Evolutionary conservation across 2,329 filamentous ascomycete genomes (phyloP).

Genomic region (Aspergillus niger): DNA sequence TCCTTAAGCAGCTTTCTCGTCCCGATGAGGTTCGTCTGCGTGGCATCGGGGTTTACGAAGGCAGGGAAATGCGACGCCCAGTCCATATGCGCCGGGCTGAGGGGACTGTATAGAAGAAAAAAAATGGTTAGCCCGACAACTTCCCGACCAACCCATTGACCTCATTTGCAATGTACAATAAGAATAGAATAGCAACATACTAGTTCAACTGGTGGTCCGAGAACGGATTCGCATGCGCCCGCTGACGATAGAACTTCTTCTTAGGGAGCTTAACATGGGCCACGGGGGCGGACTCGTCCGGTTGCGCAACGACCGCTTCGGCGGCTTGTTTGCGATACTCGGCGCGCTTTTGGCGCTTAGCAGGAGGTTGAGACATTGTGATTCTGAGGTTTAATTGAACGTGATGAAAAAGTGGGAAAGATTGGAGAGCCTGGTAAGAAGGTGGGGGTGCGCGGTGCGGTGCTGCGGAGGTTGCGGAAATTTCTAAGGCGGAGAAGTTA

Average conservation of each 20-base stretch:
- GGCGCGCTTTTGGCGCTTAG: conserved; percentile 59
- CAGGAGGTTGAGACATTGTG: conserved; percentile 11
- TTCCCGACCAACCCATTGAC: neutral
- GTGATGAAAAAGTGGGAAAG: neutral
- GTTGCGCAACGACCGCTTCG: conserved; percentile 24
- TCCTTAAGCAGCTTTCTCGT: conserved; percentile 59
- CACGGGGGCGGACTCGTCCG: conserved; percentile 30
- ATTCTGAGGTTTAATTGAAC: neutral
- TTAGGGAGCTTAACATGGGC: conserved; percentile 67
- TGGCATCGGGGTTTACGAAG: conserved; percentile 55
- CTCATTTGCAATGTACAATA: neutral
- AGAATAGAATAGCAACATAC: conserved; percentile 55
- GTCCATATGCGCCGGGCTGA: conserved; percentile 80
- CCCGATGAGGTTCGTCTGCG: conserved; percentile 35
- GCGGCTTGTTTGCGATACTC: conserved; percentile 61
- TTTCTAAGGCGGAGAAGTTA: conserved; percentile 3
- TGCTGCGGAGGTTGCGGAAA: conserved; percentile 1
- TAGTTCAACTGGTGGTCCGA: conserved; percentile 89
- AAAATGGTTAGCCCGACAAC: neutral
- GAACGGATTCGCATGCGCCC: conserved; percentile 97
- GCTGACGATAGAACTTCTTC: conserved; percentile 95
- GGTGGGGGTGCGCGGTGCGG: neutral
- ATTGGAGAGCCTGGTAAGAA: neutral
- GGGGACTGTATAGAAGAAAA: conserved; percentile 60
- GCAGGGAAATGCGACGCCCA: conserved; percentile 84